Evolutionary conservation across 768 basidiomycete species (phyloP).

Genomic region (Boletus sensibilis): DNA sequence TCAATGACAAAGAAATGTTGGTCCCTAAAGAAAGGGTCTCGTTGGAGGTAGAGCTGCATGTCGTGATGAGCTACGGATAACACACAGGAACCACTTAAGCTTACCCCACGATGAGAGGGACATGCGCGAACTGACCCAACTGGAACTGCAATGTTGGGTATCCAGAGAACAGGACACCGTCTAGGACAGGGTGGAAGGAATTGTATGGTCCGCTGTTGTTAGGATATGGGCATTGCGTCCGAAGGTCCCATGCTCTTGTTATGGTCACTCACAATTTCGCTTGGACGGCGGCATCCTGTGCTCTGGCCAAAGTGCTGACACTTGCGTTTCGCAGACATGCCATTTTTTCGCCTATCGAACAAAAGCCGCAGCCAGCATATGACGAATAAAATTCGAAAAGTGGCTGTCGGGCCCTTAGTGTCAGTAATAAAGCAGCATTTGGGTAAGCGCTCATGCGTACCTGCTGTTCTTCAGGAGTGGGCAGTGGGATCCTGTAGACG

Average conservation of each 20-base stretch:
- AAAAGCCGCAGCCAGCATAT: constrained; percentile 48
- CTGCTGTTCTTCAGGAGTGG: constrained; percentile 50
- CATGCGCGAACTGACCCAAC: constrained; percentile 44
- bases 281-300: constrained; percentile 48
- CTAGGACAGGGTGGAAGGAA: constrained; percentile 53
- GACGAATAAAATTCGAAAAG: constrained; percentile 52
- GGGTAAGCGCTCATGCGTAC: constrained; percentile 33
- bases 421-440: neutral
- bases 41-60: constrained; percentile 54
- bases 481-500: constrained; percentile 51
- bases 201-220: constrained; percentile 44
- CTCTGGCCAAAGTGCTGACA: constrained; percentile 50
- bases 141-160: constrained; percentile 48
- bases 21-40: constrained; percentile 50
- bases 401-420: constrained; percentile 34
- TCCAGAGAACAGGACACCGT: constrained; percentile 50
- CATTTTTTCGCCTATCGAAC: constrained; percentile 36
- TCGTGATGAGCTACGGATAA: neutral
- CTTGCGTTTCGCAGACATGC: constrained; percentile 49
- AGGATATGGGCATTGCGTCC: neutral
- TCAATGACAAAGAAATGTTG: constrained; percentile 36
- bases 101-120: constrained; percentile 61
- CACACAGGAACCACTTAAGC: constrained; percentile 13
- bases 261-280: constrained; percentile 40
- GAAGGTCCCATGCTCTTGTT: neutral